phyloP scores from a whole-genome alignment of 2,329 filamentous ascomycete species.

The Diaporthe sp. region DNA sequence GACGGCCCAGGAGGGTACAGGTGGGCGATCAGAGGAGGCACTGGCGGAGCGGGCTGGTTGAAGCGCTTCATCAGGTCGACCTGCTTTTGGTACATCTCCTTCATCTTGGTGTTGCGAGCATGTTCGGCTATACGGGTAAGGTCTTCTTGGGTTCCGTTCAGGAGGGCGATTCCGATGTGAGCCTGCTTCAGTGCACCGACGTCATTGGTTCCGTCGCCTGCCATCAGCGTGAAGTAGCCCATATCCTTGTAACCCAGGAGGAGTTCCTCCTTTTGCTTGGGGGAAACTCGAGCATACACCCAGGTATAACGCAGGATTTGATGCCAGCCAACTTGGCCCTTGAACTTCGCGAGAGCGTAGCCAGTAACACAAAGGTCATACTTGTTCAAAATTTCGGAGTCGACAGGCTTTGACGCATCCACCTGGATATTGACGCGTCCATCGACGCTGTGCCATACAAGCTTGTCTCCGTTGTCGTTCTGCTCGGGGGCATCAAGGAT shows the following conservation, averaged over 20 bases:
- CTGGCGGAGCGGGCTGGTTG: slow-evolving; percentile 92
- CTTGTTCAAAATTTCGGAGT: slow-evolving; percentile 80
- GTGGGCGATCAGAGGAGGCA: slow-evolving; percentile 92
- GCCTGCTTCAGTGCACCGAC: slow-evolving; percentile 98
- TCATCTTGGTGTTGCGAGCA: slow-evolving; percentile 95
- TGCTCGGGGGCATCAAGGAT: slow-evolving; percentile 96
- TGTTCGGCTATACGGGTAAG: slow-evolving; percentile 93
- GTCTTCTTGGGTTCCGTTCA: slow-evolving; percentile 94
- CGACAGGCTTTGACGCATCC: slow-evolving; percentile 83
- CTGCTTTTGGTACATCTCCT: slow-evolving; percentile 98
- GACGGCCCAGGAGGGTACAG: slow-evolving; percentile 89
- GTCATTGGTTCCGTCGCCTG: slow-evolving; percentile 97
- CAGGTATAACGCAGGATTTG: slow-evolving; percentile 88
- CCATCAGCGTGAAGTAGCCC: slow-evolving; percentile 99
- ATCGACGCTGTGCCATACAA: slow-evolving; percentile 96
- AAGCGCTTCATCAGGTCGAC: slow-evolving; percentile 91
- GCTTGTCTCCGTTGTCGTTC: slow-evolving; percentile 79
- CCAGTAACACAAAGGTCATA: slow-evolving; percentile 98
- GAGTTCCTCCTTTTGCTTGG: slow-evolving; percentile 99
- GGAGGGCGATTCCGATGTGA: slow-evolving; percentile 93
- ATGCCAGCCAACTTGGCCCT: slow-evolving; percentile 79
- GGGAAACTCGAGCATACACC: slow-evolving; percentile 98
- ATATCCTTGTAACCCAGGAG: slow-evolving; percentile 95
- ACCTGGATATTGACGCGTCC: slow-evolving; percentile 89
- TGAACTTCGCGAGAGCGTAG: slow-evolving; percentile 91